A percentile compares a stretch with the other conserved stretches of the same genome.
These are phyloP conservation scores for Penicillium antarcticum DNA, from an alignment of 495 filamentous ascomycete genomes.

Conservation along the genomic window DNA sequence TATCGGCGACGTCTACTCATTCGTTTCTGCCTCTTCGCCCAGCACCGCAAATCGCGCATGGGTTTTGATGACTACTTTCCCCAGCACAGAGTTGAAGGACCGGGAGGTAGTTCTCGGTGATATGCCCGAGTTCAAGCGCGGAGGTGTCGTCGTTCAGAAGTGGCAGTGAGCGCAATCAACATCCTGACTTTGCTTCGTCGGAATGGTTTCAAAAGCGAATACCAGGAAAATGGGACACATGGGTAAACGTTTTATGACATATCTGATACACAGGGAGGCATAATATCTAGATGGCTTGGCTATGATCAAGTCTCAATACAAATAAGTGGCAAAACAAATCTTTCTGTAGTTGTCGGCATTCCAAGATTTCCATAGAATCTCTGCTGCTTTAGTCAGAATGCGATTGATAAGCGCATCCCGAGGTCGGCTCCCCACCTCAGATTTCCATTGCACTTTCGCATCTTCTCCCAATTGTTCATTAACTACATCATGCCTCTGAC, in stretches of 20 bases:
- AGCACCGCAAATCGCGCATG: constrained; percentile 59
- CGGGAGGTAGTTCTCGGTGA: constrained; percentile 66
- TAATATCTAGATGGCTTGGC: too few relatives aligned
- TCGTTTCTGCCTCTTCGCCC: constrained; percentile 68
- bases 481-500: constrained; percentile 40
- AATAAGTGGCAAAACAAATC: background rate
- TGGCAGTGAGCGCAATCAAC: constrained; percentile 51
- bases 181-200: background rate
- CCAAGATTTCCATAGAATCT: background rate
- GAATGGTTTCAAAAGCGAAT: constrained; percentile 6
- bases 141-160: constrained; percentile 85
- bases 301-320: background rate
- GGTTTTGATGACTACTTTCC: constrained; percentile 92
- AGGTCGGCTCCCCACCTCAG: constrained; percentile 26
- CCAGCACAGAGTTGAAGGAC: constrained; percentile 87
- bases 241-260: background rate
- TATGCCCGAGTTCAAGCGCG: constrained; percentile 76
- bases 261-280: background rate
- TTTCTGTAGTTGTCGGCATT: too few relatives aligned
- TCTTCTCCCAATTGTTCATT: background rate
- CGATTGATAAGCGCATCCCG: constrained; percentile 45
- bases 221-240: background rate
- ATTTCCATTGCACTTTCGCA: constrained; percentile 4
- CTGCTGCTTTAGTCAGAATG: constrained; percentile 14
- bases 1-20: constrained; percentile 84